phyloP scores from a whole-genome alignment of 768 basidiomycete species.

The Kwoniella dendrophila region DNA sequence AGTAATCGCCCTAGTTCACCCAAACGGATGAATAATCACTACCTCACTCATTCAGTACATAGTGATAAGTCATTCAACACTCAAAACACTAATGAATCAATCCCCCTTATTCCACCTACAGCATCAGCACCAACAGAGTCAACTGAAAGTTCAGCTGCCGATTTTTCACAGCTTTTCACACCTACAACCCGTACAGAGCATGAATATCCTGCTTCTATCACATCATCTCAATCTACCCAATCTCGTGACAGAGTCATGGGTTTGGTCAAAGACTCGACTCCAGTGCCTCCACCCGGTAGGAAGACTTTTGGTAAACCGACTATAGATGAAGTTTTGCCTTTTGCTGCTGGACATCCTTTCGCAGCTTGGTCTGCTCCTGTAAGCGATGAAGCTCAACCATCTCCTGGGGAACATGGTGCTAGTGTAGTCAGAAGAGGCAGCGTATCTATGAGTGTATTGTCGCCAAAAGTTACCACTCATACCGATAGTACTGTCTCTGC shows the following conservation, averaged over 20 bases:
- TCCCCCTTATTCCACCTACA: slow-evolving; percentile 11
- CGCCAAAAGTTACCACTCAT: neutral
- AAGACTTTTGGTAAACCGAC: slow-evolving; percentile 11
- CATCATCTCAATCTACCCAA: slow-evolving; percentile 16
- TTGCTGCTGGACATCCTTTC: slow-evolving; percentile 18
- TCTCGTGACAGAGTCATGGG: slow-evolving; percentile 40
- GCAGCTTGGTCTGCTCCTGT: slow-evolving; percentile 22
- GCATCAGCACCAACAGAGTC: slow-evolving; percentile 7
- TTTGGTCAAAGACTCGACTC: slow-evolving; percentile 7
- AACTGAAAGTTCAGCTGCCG: slow-evolving; percentile 11
- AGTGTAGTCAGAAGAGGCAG: slow-evolving; percentile 5
- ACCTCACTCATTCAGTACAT: slow-evolving; percentile 9
- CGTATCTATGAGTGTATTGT: neutral
- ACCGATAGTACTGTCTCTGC: neutral
- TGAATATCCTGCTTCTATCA: slow-evolving; percentile 17
- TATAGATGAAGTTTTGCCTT: slow-evolving; percentile 25
- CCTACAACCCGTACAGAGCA: slow-evolving; percentile 3
- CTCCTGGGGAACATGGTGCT: neutral
- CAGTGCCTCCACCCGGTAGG: slow-evolving; percentile 6
- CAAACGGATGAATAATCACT: neutral
- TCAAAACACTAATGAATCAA: neutral
- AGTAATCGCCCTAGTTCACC: slow-evolving; percentile 9
- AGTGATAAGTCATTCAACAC: slow-evolving; percentile 13
- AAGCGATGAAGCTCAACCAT: neutral
- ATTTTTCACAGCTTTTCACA: slow-evolving; percentile 30